Conservation (phyloP, 1,284 basidiomycete genomes). For the Peniophora sp. region DNA sequence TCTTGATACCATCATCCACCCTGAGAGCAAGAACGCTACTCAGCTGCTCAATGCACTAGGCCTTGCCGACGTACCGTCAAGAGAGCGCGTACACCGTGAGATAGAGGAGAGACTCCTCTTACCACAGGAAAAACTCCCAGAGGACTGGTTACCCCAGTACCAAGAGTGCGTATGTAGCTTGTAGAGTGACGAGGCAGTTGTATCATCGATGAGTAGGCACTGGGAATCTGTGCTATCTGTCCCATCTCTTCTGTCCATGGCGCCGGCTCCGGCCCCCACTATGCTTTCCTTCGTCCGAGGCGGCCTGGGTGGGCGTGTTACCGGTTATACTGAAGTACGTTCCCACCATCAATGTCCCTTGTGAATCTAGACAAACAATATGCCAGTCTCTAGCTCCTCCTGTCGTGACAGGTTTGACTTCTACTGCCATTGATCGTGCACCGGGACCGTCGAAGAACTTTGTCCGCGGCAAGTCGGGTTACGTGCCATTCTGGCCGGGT, state of each 20-base stretch:
- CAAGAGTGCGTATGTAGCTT: slow-evolving; percentile 50
- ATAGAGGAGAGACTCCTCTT: slow-evolving; percentile 66
- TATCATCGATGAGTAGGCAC: slow-evolving; percentile 36
- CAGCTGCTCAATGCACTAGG: slow-evolving; percentile 43
- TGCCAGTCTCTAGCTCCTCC: slow-evolving; percentile 43
- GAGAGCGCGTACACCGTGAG: slow-evolving; percentile 49
- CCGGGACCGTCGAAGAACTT: slow-evolving; percentile 76
- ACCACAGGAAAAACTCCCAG: slow-evolving; percentile 52
- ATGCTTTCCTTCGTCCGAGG: slow-evolving; percentile 68
- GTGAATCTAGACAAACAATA: slow-evolving; percentile 1
- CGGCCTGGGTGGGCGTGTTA: slow-evolving; percentile 75
- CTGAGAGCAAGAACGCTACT: slow-evolving; percentile 30
- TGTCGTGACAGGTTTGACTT: slow-evolving; percentile 56
- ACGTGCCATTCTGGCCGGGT: slow-evolving; percentile 89
- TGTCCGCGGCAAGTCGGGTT: slow-evolving; percentile 87
- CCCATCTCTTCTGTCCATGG: slow-evolving; percentile 52
- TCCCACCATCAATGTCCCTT: background rate
- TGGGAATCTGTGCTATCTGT: slow-evolving; percentile 60
- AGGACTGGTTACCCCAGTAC: slow-evolving; percentile 66
- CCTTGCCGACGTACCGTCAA: slow-evolving; percentile 47
- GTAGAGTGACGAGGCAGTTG: slow-evolving; percentile 7
- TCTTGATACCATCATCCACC: slow-evolving; percentile 40
- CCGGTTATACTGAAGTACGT: slow-evolving; percentile 70
- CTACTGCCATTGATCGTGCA: slow-evolving; percentile 78
- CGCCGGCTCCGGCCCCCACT: slow-evolving; percentile 73